These are phyloP conservation scores for Taxawa tesnikishii DNA, from an alignment of 2,329 filamentous ascomycete genomes.

Conservation along the genomic window DNA sequence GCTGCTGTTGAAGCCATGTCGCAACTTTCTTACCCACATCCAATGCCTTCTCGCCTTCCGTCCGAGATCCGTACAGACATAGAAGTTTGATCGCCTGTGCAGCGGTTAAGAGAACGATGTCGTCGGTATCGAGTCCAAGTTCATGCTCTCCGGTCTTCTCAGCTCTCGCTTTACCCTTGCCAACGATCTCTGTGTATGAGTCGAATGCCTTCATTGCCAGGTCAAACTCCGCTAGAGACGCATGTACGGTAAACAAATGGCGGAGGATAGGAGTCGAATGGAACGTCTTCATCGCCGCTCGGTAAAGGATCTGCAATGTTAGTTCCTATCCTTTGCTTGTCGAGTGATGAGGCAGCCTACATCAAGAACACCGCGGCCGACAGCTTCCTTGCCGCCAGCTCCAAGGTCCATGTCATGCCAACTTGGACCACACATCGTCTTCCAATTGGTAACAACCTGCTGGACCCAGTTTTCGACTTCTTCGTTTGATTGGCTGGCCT, in stretches of 20 bases:
- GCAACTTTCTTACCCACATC: slow-evolving; percentile 60
- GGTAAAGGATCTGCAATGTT: slow-evolving; percentile 74
- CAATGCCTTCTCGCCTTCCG: slow-evolving; percentile 68
- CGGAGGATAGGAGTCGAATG: slow-evolving; percentile 85
- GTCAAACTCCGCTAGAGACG: slow-evolving; percentile 81
- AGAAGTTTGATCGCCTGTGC: slow-evolving; percentile 69
- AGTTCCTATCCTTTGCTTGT: not conserved
- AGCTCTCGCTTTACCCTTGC: slow-evolving; percentile 70
- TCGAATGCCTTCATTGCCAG: slow-evolving; percentile 83
- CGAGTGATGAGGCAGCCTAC: not conserved
- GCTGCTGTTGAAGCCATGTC: slow-evolving; percentile 56
- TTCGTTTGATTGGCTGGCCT: slow-evolving; percentile 63
- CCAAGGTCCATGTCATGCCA: slow-evolving; percentile 77
- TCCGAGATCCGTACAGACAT: slow-evolving; percentile 64
- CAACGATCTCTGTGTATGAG: slow-evolving; percentile 81
- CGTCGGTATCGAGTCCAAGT: slow-evolving; percentile 64
- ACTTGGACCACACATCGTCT: slow-evolving; percentile 60
- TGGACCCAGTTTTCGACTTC: slow-evolving; percentile 76
- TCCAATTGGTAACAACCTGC: slow-evolving; percentile 75
- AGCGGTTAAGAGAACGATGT: slow-evolving; percentile 62
- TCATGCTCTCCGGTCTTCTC: slow-evolving; percentile 62
- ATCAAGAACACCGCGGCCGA: slow-evolving; percentile 66
- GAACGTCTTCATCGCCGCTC: slow-evolving; percentile 83
- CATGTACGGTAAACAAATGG: slow-evolving; percentile 76
- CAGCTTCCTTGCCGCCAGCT: slow-evolving; percentile 61